Evolutionary conservation across 371 early-diverging fungal species (phyloP).

Genomic region (Apophysomyces ossiformis): DNA sequence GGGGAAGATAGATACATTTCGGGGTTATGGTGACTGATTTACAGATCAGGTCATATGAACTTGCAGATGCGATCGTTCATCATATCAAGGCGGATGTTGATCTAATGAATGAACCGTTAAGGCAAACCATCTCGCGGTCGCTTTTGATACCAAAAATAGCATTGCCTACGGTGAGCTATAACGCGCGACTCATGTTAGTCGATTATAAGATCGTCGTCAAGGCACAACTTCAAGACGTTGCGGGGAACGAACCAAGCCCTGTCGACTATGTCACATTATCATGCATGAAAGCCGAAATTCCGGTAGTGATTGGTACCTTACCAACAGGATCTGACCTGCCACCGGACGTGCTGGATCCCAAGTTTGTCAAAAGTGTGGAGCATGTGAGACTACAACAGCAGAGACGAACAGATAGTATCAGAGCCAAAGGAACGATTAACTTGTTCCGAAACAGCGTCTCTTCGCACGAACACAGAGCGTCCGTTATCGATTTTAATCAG

Average conservation of each 20-base stretch:
- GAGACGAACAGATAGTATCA: slow-evolving; percentile 5
- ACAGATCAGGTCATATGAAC: slow-evolving; percentile 13
- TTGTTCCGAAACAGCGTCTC: background rate
- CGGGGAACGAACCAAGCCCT: slow-evolving; percentile 1
- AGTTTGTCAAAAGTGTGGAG: slow-evolving; percentile 11
- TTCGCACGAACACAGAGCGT: background rate
- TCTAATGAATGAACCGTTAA: background rate
- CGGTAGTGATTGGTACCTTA: slow-evolving; percentile 23
- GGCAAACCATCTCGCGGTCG: slow-evolving; percentile 18
- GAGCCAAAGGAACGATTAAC: background rate
- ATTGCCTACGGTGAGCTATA: slow-evolving; percentile 23
- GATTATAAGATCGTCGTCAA: slow-evolving; percentile 21
- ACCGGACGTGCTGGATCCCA: slow-evolving; percentile 15
- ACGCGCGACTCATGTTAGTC: slow-evolving; percentile 18
- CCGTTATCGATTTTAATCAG: background rate
- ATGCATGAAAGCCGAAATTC: slow-evolving; percentile 19
- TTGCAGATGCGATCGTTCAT: slow-evolving; percentile 16
- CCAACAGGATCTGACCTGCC: slow-evolving; percentile 15
- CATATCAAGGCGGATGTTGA: slow-evolving; percentile 23
- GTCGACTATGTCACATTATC: slow-evolving; percentile 13
- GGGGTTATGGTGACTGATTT: background rate
- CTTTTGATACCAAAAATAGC: slow-evolving; percentile 19
- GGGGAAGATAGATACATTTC: background rate
- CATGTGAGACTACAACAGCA: background rate
- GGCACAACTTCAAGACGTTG: slow-evolving; percentile 21